Evolutionary conservation across 495 filamentous ascomycete species (phyloP).

Genomic region (Xylaria castorea): DNA sequence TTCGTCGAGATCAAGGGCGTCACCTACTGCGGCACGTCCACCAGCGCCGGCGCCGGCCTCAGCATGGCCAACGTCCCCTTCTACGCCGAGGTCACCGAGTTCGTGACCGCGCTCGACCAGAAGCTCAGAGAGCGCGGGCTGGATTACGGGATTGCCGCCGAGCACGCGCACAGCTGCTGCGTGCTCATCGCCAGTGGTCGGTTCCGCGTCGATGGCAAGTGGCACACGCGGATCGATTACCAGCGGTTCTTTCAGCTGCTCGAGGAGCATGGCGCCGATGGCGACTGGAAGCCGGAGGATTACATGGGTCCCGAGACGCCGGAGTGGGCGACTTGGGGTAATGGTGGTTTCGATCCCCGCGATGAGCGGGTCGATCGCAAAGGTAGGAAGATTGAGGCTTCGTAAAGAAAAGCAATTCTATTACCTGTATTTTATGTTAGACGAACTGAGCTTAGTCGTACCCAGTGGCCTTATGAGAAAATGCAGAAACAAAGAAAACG

Average conservation of each 20-base stretch:
- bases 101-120: conserved; percentile 73
- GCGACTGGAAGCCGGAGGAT: conserved; percentile 83
- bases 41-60: conserved; percentile 77
- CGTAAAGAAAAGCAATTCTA: conserved; percentile 26
- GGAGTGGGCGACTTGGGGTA: conserved; percentile 94
- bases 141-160: conserved; percentile 87
- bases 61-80: conserved; percentile 97
- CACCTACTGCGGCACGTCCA: conserved; percentile 92
- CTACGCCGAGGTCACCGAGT: conserved; percentile 83
- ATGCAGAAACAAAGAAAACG: not conserved
- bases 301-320: conserved; percentile 84
- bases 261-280: conserved; percentile 67
- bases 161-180: conserved; percentile 94
- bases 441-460: not conserved
- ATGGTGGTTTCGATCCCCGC: conserved; percentile 90
- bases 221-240: conserved; percentile 93
- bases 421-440: conserved; percentile 18
- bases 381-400: conserved; percentile 58
- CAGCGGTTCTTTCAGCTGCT: conserved; percentile 84
- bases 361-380: conserved; percentile 86
- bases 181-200: conserved; percentile 79
- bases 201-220: conserved; percentile 75
- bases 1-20: conserved; percentile 97
- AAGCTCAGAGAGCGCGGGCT: conserved; percentile 72
- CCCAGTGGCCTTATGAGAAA: not conserved